Evolutionary conservation across 176 grass and related monocot species (phyloP).

Genomic region (Luzula sylvatica): DNA sequence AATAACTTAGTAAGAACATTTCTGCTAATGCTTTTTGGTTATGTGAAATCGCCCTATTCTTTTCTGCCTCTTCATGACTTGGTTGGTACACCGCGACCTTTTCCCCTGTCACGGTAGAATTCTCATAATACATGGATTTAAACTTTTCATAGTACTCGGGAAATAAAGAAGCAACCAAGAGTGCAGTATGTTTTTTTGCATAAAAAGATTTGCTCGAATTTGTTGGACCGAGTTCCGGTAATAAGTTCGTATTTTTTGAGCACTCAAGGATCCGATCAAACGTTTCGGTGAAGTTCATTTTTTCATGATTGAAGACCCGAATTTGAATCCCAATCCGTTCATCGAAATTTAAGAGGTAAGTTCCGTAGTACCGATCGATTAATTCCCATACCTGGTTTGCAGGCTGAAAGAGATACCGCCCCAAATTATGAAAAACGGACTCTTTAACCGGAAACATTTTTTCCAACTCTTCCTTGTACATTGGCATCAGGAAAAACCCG

Average conservation of each 20-base stretch:
- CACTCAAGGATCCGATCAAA: slow-evolving; percentile 11
- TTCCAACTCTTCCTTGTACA: slow-evolving; percentile 15
- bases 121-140: slow-evolving; percentile 59
- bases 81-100: slow-evolving; percentile 53
- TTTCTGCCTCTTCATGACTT: slow-evolving; percentile 49
- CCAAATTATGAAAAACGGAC: slow-evolving; percentile 26
- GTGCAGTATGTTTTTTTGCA: background rate
- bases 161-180: slow-evolving; percentile 35
- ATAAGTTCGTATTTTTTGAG: slow-evolving; percentile 2
- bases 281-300: background rate
- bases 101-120: slow-evolving; percentile 26
- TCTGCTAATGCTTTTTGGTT: slow-evolving; percentile 65
- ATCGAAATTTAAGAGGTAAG: slow-evolving; percentile 11
- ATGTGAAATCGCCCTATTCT: slow-evolving; percentile 19
- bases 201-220: background rate
- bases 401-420: slow-evolving; percentile 27
- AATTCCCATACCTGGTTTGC: slow-evolving; percentile 20
- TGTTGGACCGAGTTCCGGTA: slow-evolving; percentile 5
- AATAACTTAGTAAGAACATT: slow-evolving; percentile 60
- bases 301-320: background rate
- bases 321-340: slow-evolving; percentile 21
- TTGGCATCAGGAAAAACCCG: slow-evolving; percentile 10
- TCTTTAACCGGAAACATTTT: slow-evolving; percentile 21
- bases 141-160: slow-evolving; percentile 34
- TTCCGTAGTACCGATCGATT: slow-evolving; percentile 22